Conservation (phyloP, 352 stramenopile species). For the Pythium periplocum region DNA sequence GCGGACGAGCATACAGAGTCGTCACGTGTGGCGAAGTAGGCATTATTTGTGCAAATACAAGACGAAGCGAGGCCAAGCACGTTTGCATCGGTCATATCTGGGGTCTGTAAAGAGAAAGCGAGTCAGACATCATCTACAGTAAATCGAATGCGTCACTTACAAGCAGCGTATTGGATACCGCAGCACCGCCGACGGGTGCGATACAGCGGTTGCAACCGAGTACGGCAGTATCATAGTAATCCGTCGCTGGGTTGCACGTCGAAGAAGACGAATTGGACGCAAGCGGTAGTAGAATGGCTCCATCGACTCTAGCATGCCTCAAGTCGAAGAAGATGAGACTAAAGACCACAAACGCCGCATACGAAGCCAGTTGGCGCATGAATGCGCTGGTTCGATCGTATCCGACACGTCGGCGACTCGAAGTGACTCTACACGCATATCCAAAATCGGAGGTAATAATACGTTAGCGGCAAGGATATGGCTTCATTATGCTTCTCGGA, state of each 20-base stretch:
- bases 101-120: conserved; percentile 19
- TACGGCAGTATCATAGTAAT: conserved; percentile 58
- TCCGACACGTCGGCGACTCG: too few species aligned
- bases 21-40: conserved; percentile 13
- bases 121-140: conserved; percentile 4
- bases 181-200: conserved; percentile 24
- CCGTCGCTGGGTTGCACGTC: conserved; percentile 24
- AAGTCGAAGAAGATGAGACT: too few species aligned
- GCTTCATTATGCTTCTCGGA: too few species aligned
- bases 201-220: conserved; percentile 51
- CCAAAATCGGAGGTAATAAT: too few species aligned
- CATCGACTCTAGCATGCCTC: too few species aligned
- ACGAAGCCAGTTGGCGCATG: too few species aligned
- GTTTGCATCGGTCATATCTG: conserved; percentile 20
- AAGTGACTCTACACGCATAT: too few species aligned
- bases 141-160: conserved; percentile 15
- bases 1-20: conserved; percentile 41
- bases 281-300: neutral
- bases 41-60: conserved; percentile 42
- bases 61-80: conserved; percentile 20
- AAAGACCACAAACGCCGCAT: too few species aligned
- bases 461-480: too few species aligned
- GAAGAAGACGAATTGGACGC: conserved; percentile 3
- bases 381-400: too few species aligned
- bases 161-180: conserved; percentile 27